Evolutionary conservation across 108 stramenopile species (phyloP).

Genomic region (Aurantiochytrium sp.): DNA sequence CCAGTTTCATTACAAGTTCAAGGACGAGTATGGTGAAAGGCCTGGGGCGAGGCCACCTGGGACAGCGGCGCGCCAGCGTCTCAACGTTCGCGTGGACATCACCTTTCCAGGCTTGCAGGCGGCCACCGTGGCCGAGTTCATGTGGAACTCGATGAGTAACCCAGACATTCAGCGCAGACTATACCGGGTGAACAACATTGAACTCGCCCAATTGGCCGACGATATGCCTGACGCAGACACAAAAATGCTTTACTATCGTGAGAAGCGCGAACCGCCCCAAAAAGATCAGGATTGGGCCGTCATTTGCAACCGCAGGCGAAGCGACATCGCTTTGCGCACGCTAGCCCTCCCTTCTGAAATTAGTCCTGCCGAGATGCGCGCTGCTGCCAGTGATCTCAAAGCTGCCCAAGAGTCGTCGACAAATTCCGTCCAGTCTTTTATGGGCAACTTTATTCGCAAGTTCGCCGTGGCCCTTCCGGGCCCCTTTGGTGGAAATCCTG

Average conservation of each 20-base stretch:
- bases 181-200: not conserved
- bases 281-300: conserved; percentile 11
- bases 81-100: conserved; percentile 7
- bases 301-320: not conserved
- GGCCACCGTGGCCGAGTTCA: not conserved
- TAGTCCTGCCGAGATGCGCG: not conserved
- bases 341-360: not conserved
- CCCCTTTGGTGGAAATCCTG: not conserved
- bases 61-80: not conserved
- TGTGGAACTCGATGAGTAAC: not conserved
- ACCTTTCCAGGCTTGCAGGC: not conserved
- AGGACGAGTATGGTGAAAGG: not conserved
- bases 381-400: not conserved
- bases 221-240: not conserved
- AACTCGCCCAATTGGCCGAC: not conserved
- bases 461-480: not conserved
- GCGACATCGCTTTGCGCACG: not conserved
- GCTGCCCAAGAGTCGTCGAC: not conserved
- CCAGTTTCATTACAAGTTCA: not conserved
- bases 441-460: not conserved
- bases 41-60: not conserved
- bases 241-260: not conserved
- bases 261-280: not conserved
- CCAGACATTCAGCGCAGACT: not conserved
- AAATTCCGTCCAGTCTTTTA: not conserved